Base-by-base conservation (phyloP, 495 filamentous ascomycete species). In the Sabuloglossum arenarium region DNA sequence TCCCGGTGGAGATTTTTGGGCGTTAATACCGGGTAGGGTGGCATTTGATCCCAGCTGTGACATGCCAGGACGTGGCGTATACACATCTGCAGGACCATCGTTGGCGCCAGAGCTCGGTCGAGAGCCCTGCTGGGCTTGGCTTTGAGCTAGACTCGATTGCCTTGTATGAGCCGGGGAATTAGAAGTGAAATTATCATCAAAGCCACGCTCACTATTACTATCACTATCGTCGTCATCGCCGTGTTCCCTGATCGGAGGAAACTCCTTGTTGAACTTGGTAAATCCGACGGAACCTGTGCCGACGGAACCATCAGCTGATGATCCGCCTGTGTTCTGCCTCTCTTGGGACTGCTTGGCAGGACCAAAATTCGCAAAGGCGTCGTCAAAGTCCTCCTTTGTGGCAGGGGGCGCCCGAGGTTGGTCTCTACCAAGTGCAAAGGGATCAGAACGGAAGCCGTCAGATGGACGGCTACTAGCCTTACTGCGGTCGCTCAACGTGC, bases 171-270 rank as follows among this genome's bases (percentile, higher is more conserved):
- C 68, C 21, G 87, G 82, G 25, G 80, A 84, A 19, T 74, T 75
- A 47, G 85, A 78, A 3, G 85, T 81, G 62, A 97, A 96, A 62
- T 95, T 81, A 64, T 98, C 90, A 56, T 89, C 89, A 63, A 97
- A 98, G 0, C 89, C 85, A 46, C 73, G 80, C 42, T 85, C 86
- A 57, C 83, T 87, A 32, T 89, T 87, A 56, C 74, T 82, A 57
- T 85, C 80, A 30, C 76, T 78, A 14, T 90, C 87, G 59, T 91
- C 86, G 52, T 82, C 73, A n/a, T 63, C 64, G 45, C 81, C 81
- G 32, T 95, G 65, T 62, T 95, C 89, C 37, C 81, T 81, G 57
- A 97, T 94, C 0, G 91, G 91, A 32, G 93, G 93, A 69, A 97
- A 97, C 63, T 97, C 91, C n/a, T 76, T 68, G 61, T 78, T 69